Evolutionary conservation across 768 basidiomycete species (phyloP), one percentile per base, ranked within the genome.

Genomic region (Lactarius vividus): DNA sequence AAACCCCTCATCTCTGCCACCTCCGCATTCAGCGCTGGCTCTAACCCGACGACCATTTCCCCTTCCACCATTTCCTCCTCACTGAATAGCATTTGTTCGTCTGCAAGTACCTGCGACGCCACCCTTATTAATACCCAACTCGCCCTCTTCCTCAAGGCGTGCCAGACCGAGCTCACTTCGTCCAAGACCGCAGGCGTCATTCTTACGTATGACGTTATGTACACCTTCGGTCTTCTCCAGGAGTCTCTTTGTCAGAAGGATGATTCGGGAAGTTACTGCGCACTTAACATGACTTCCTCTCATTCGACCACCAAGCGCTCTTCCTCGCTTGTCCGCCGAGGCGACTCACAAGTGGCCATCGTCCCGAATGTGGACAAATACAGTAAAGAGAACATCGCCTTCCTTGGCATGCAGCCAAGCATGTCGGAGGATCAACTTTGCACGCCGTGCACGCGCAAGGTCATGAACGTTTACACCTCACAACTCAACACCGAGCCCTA

Each of bases 121-220:
- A 81, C 77, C 46, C 73, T 80, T 64, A 75, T 98, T 73, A 84
- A 88, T 62, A 66, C 78, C 49, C 80, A 85, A 70, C 85, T 98
- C 61, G 77, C 84, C 60, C 64, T 79, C 9, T 97, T 98, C 78
- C 87, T 88, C 75, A 72, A 82, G 10, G 81, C 83, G 13, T 99
- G 96, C 81, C 64, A 78, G 1, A 64, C 73, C 23, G 96, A 98
- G 79, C 79, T 99, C 70, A 85, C 84, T 3, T 77, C 82, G 11
- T 72, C 63, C 57, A 73, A 78, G 56, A 83, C 82, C 68, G 1
- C 54, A 0, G 74, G 80, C 29, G 89, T 97, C 55, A 74, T 85
- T 74, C 71, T 76, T 31, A 76, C 84, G 2, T 99, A 98, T 78
- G 96, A 98, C 74, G 79, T 86, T 35, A 78, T 98, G 33, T 99